Conservation (phyloP, 2,329 filamentous ascomycete genomes). For the Ascochyta clinopodiicola region DNA sequence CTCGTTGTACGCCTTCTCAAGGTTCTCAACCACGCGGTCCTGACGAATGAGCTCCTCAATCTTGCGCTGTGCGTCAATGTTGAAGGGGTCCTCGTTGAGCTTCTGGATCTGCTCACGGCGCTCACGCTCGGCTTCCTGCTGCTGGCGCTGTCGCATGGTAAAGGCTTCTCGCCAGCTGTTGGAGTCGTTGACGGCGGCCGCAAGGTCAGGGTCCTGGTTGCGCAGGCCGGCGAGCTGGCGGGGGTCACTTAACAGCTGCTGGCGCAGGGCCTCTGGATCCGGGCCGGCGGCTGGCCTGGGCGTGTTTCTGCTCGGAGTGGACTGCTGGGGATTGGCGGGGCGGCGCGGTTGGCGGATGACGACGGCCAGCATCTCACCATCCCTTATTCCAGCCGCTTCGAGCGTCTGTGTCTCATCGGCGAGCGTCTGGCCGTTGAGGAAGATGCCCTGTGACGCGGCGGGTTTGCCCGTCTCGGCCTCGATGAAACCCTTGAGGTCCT, state of each 20-base stretch:
- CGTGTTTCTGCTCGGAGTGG: slow-evolving; percentile 36
- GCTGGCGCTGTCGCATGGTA: slow-evolving; percentile 69
- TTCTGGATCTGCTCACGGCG: slow-evolving; percentile 82
- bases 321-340: slow-evolving; percentile 16
- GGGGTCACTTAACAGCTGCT: slow-evolving; percentile 83
- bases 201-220: slow-evolving; percentile 77
- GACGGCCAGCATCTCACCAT: slow-evolving; percentile 92
- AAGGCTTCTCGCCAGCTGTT: slow-evolving; percentile 77
- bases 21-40: slow-evolving; percentile 90
- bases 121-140: slow-evolving; percentile 75
- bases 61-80: slow-evolving; percentile 85
- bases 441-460: slow-evolving; percentile 78
- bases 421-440: slow-evolving; percentile 86
- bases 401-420: slow-evolving; percentile 80
- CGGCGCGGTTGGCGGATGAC: slow-evolving; percentile 63
- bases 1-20: slow-evolving; percentile 96
- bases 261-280: slow-evolving; percentile 79
- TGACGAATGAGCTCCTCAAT: slow-evolving; percentile 98
- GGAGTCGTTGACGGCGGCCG: slow-evolving; percentile 76
- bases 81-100: slow-evolving; percentile 93
- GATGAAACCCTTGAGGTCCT: slow-evolving; percentile 85
- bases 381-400: slow-evolving; percentile 77
- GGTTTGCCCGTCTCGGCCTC: slow-evolving; percentile 81
- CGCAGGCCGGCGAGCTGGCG: slow-evolving; percentile 73
- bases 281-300: slow-evolving; percentile 19